A percentile compares a stretch with the other conserved stretches of the same genome.
phyloP scores from a whole-genome alignment of 208 protist genomes.

The Trypanosoma theileri region DNA sequence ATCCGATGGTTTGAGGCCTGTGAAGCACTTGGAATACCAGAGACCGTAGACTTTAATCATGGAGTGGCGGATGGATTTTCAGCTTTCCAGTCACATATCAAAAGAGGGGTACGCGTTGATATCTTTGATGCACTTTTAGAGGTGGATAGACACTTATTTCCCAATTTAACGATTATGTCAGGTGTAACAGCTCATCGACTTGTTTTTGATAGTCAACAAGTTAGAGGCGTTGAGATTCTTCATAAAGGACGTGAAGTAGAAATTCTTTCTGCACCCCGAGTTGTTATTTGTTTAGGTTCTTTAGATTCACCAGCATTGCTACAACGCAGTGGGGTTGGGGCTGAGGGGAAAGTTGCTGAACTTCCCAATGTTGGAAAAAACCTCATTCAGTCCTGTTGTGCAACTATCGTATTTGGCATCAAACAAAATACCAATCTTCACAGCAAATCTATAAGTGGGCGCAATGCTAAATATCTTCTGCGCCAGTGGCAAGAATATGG shows the following conservation, averaged over 20 bases:
- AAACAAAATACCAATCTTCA: slow-evolving; percentile 23
- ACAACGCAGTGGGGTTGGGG: slow-evolving; percentile 57
- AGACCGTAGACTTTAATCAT: slow-evolving; percentile 51
- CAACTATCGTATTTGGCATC: slow-evolving; percentile 57
- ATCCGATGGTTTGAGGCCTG: slow-evolving; percentile 84
- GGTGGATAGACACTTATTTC: slow-evolving; percentile 25
- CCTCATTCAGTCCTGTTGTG: slow-evolving; percentile 49
- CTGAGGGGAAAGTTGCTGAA: slow-evolving; percentile 40
- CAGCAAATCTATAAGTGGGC: slow-evolving; percentile 71
- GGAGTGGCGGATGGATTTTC: slow-evolving; percentile 60
- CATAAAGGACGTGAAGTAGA: not conserved
- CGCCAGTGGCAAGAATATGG: slow-evolving; percentile 72
- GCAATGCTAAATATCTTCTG: slow-evolving; percentile 53
- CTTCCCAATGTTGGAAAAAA: slow-evolving; percentile 51
- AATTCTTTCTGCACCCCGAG: slow-evolving; percentile 16
- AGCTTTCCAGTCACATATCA: slow-evolving; percentile 53
- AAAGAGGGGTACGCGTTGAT: slow-evolving; percentile 41
- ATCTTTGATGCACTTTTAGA: slow-evolving; percentile 53
- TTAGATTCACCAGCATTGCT: slow-evolving; percentile 61
- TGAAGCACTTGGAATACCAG: slow-evolving; percentile 58
- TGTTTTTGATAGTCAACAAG: slow-evolving; percentile 27
- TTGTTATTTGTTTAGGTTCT: slow-evolving; percentile 55
- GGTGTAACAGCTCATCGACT: slow-evolving; percentile 37
- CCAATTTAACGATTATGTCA: slow-evolving; percentile 40
- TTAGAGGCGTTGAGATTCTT: slow-evolving; percentile 30